These are phyloP conservation scores for Debaryomyces sp. DNA, from an alignment of 1,139 yeast species.

Conservation along the genomic window DNA sequence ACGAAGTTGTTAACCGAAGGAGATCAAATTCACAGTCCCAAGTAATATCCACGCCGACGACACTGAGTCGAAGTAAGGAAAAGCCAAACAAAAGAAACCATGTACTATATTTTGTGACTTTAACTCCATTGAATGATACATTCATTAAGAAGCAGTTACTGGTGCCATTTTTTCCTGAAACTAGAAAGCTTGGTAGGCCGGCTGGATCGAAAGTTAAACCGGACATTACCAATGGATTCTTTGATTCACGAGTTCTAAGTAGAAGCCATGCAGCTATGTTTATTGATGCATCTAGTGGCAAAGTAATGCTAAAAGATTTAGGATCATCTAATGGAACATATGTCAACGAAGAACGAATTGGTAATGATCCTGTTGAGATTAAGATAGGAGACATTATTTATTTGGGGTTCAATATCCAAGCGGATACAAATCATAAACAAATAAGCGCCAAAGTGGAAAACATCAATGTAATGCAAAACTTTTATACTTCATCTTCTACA, in stretches of 20 bases:
- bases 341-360: conserved; percentile 73
- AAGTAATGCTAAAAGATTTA: conserved; percentile 78
- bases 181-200: conserved; percentile 86
- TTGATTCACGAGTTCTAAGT: conserved; percentile 90
- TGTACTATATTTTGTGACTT: conserved; percentile 58
- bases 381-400: conserved; percentile 79
- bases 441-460: conserved; percentile 78
- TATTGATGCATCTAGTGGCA: conserved; percentile 68
- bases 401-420: conserved; percentile 89
- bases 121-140: conserved; percentile 78
- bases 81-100: conserved; percentile 32
- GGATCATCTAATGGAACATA: conserved; percentile 95
- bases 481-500: conserved; percentile 12
- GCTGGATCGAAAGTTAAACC: conserved; percentile 74
- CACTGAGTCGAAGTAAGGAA: conserved; percentile 14
- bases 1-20: conserved; percentile 22
- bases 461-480: conserved; percentile 57
- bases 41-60: conserved; percentile 19
- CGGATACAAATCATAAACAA: conserved; percentile 79
- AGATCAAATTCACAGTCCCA: conserved; percentile 47
- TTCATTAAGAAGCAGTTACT: conserved; percentile 78
- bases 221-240: conserved; percentile 83
- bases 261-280: conserved; percentile 92
- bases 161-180: conserved; percentile 82
- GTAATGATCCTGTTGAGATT: conserved; percentile 64